Conservation (phyloP, 768 basidiomycete genomes). For the Mycena polygramma region DNA sequence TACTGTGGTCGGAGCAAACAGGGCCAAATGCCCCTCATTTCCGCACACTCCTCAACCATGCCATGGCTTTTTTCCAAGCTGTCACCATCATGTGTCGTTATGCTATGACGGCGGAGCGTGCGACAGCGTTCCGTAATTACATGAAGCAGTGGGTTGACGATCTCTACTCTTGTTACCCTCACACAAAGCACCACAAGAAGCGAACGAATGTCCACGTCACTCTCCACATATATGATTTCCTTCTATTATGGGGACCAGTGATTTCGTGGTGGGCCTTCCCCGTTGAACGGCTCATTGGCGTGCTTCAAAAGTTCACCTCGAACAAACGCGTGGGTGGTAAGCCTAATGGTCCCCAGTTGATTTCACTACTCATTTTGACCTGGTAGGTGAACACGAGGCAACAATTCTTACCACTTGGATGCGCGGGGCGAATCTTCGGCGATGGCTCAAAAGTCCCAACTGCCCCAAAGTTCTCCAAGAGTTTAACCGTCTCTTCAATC, state of each 20-base stretch:
- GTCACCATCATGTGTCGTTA: slow-evolving; percentile 37
- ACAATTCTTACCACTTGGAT: slow-evolving; percentile 26
- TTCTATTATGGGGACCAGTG: slow-evolving; percentile 49
- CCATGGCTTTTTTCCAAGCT: slow-evolving; percentile 44
- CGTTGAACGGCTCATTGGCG: slow-evolving; percentile 53
- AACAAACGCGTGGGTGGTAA: slow-evolving; percentile 48
- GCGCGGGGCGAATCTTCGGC: slow-evolving; percentile 24
- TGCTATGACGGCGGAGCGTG: slow-evolving; percentile 23
- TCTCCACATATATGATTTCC: slow-evolving; percentile 50
- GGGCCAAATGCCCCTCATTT: slow-evolving; percentile 9
- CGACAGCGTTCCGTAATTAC: slow-evolving; percentile 23
- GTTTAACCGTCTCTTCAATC: slow-evolving; percentile 16
- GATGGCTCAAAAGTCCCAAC: slow-evolving; percentile 38
- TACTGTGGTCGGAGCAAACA: slow-evolving; percentile 44
- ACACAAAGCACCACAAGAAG: slow-evolving; percentile 28
- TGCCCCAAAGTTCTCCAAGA: slow-evolving; percentile 28
- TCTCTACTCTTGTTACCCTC: slow-evolving; percentile 41
- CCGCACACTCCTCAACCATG: slow-evolving; percentile 41
- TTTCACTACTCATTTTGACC: neutral
- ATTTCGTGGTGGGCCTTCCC: slow-evolving; percentile 25
- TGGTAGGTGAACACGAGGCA: slow-evolving; percentile 18
- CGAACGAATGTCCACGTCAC: slow-evolving; percentile 24
- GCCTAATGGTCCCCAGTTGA: neutral
- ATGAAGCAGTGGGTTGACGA: slow-evolving; percentile 44
- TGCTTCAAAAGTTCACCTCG: slow-evolving; percentile 46